phyloP scores from a whole-genome alignment of 208 protist genomes.

The Wallacemonas rigidus region DNA sequence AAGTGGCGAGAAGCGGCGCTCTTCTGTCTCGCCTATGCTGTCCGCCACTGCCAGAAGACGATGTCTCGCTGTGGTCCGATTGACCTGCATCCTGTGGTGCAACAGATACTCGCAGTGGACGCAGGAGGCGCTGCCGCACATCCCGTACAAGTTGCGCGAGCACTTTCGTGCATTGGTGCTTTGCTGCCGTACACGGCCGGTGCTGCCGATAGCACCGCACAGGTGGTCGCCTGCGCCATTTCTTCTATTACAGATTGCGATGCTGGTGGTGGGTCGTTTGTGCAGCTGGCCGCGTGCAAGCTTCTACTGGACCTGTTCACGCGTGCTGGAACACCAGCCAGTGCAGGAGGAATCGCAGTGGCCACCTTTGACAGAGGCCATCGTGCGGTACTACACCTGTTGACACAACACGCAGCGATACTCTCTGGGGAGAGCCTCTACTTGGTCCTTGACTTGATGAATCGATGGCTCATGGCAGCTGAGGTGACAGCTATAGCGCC shows the following conservation, averaged over 20 bases:
- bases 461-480: constrained; percentile 20
- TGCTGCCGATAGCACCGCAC: background rate
- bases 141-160: constrained; percentile 38
- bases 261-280: background rate
- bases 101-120: constrained; percentile 39
- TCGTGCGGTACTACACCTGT: constrained; percentile 26
- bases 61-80: constrained; percentile 35
- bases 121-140: constrained; percentile 18
- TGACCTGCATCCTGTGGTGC: constrained; percentile 35
- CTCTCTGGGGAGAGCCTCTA: constrained; percentile 34
- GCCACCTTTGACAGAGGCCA: constrained; percentile 17
- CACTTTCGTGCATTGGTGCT: constrained; percentile 38
- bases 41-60: constrained; percentile 29
- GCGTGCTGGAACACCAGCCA: no score
- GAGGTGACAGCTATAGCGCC: constrained; percentile 9
- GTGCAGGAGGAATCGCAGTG: no score
- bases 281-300: constrained; percentile 37
- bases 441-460: constrained; percentile 34
- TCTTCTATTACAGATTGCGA: background rate
- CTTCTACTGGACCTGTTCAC: constrained; percentile 31
- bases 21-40: constrained; percentile 48
- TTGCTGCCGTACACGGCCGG: constrained; percentile 30
- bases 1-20: constrained; percentile 51
- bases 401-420: constrained; percentile 11
- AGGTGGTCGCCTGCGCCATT: constrained; percentile 1